Evolutionary conservation across 1,284 basidiomycete species (phyloP).

Genomic region (Ganoderma boninense): DNA sequence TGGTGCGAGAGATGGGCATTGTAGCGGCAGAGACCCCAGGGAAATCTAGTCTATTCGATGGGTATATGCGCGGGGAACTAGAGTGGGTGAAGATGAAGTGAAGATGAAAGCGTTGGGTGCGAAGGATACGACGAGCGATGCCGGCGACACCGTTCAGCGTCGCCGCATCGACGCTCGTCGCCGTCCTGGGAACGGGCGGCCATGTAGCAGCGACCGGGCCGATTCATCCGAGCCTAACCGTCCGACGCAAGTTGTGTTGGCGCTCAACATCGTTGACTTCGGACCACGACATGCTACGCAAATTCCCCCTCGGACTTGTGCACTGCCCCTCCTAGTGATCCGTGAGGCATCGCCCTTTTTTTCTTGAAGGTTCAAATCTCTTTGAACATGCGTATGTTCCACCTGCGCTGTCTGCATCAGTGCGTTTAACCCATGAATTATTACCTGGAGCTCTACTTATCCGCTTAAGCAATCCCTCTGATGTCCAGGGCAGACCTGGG

Average conservation of each 20-base stretch:
- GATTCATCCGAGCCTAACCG: not conserved
- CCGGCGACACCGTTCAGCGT: no score
- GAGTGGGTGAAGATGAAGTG: not conserved
- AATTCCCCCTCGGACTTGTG: no score
- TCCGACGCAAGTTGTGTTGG: not conserved
- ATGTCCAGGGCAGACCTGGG: not conserved
- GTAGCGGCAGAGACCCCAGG: not conserved
- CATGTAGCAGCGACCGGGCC: not conserved
- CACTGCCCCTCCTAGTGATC: not conserved
- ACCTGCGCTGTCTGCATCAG: not conserved
- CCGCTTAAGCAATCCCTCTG: not conserved
- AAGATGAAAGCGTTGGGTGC: no score
- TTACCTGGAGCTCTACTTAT: not conserved
- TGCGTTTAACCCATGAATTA: no score
- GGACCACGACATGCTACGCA: not conserved
- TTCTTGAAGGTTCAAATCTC: not conserved
- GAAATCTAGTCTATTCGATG: not conserved
- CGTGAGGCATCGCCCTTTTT: not conserved
- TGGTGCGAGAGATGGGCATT: constrained; percentile 34
- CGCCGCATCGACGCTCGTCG: not conserved
- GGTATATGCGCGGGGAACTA: not conserved
- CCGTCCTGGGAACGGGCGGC: not conserved
- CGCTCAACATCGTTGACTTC: not conserved
- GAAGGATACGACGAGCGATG: no score
- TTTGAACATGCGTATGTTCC: not conserved